Percentiles rank a stretch among this genome's conserved stretches.
phyloP scores from a whole-genome alignment of 2,329 filamentous ascomycete genomes.

The Aschersonia sp. region DNA sequence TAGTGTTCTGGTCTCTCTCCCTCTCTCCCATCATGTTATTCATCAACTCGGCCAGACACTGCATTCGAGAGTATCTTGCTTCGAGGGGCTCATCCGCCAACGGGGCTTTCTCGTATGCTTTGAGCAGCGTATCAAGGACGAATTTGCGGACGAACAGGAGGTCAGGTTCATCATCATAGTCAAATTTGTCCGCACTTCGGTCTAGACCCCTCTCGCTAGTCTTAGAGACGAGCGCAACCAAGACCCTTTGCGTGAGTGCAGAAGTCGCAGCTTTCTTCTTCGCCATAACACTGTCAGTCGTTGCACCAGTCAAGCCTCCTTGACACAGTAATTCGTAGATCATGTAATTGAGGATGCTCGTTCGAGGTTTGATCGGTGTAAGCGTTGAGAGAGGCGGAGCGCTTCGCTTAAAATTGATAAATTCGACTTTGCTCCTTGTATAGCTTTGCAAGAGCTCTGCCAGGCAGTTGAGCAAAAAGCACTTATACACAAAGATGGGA shows the following conservation, averaged over 20 bases:
- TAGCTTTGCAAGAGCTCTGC: slow-evolving; percentile 85
- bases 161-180: slow-evolving; percentile 65
- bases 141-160: slow-evolving; percentile 89
- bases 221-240: slow-evolving; percentile 77
- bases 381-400: slow-evolving; percentile 67
- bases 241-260: slow-evolving; percentile 68
- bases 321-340: slow-evolving; percentile 60
- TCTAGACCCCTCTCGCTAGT: slow-evolving; percentile 62
- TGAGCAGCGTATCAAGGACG: slow-evolving; percentile 82
- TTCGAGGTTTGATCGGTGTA: slow-evolving; percentile 87
- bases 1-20: slow-evolving; percentile 41
- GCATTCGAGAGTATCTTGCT: slow-evolving; percentile 72
- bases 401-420: slow-evolving; percentile 97
- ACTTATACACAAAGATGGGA: slow-evolving; percentile 90
- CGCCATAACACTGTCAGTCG: slow-evolving; percentile 52
- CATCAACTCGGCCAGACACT: slow-evolving; percentile 83
- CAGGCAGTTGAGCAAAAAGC: slow-evolving; percentile 84
- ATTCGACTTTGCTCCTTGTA: slow-evolving; percentile 90
- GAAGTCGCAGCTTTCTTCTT: slow-evolving; percentile 84
- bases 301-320: slow-evolving; percentile 48
- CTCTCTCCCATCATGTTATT: slow-evolving; percentile 78
- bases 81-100: slow-evolving; percentile 68
- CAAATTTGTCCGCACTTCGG: slow-evolving; percentile 40
- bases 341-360: slow-evolving; percentile 85
- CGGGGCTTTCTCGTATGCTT: slow-evolving; percentile 80